Evolutionary conservation across 164 flowering plant species (phyloP).

Genomic region (Nelumbo lutea): DNA sequence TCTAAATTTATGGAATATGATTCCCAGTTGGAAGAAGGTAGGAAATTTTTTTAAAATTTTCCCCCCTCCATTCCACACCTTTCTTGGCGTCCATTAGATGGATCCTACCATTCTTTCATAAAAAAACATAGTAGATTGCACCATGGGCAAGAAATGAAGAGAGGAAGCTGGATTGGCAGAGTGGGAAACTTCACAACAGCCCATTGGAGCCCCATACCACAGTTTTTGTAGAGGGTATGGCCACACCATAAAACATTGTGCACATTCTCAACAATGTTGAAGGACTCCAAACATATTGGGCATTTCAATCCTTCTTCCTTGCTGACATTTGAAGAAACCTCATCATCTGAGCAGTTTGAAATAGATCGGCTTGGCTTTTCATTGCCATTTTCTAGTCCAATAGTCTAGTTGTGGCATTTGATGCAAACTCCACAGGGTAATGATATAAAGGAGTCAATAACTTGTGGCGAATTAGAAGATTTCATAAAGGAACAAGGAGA

Average conservation of each 20-base stretch:
- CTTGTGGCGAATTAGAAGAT: too few species aligned
- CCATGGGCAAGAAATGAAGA: slow-evolving; percentile 94
- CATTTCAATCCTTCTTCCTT: slow-evolving; percentile 85
- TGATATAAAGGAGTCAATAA: not conserved
- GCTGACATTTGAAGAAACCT: slow-evolving; percentile 44
- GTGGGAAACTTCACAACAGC: slow-evolving; percentile 79
- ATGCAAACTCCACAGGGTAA: not conserved
- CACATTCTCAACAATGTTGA: slow-evolving; percentile 89
- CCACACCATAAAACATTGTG: slow-evolving; percentile 99
- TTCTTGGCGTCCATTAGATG: too few species aligned
- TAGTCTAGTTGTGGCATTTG: slow-evolving; percentile 30
- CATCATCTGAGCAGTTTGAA: slow-evolving; percentile 77
- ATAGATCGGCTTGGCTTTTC: slow-evolving; percentile 26
- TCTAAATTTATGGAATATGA: too few species aligned
- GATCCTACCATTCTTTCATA: too few species aligned
- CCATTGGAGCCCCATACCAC: slow-evolving; percentile 78
- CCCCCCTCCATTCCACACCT: too few species aligned
- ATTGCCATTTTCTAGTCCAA: slow-evolving; percentile 29
- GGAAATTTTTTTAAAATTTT: too few species aligned
- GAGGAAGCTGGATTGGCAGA: slow-evolving; percentile 80
- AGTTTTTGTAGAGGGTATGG: slow-evolving; percentile 86
- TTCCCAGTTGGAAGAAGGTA: too few species aligned
- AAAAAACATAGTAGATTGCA: slow-evolving; percentile 65
- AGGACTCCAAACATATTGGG: slow-evolving; percentile 95
- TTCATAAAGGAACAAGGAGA: too few species aligned